phyloP scores from a whole-genome alignment of 208 protist species.

The Crithidia sp. region DNA sequence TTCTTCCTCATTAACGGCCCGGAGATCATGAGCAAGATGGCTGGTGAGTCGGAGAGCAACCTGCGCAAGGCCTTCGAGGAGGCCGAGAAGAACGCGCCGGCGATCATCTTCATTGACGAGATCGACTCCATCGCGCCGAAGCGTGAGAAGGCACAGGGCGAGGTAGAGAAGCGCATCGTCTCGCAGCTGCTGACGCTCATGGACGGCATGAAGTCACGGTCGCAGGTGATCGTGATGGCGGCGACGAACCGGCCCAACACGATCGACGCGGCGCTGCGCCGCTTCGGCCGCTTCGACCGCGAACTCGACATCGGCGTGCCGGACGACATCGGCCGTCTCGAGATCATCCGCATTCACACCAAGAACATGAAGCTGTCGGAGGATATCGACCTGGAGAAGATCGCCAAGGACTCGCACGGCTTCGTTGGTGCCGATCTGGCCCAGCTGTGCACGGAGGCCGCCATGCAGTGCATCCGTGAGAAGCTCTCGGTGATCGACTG shows the following conservation, averaged over 20 bases:
- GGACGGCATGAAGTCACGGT: conserved; percentile 99
- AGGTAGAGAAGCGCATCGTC: conserved; percentile 99
- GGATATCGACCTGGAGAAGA: conserved; percentile 98
- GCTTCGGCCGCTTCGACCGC: conserved; percentile 99
- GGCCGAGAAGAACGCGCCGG: conserved; percentile 99
- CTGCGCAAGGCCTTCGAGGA: conserved; percentile 99
- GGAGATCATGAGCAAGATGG: conserved; percentile 99
- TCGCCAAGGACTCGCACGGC: conserved; percentile 98
- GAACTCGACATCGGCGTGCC: conserved; percentile 99
- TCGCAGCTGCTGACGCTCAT: conserved; percentile 99
- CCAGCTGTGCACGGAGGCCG: conserved; percentile 99
- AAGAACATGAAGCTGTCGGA: conserved; percentile 99
- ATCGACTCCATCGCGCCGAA: conserved; percentile 99
- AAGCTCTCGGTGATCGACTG: conserved; percentile 99
- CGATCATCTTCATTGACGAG: conserved; percentile 99
- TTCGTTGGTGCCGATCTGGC: conserved; percentile 99
- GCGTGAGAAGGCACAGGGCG: conserved; percentile 99
- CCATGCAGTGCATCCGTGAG: conserved; percentile 99
- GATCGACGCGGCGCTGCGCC: conserved; percentile 99
- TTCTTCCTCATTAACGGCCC: conserved; percentile 99
- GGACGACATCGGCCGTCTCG: conserved; percentile 98
- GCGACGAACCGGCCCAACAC: conserved; percentile 99
- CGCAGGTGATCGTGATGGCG: conserved; percentile 99
- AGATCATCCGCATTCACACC: conserved; percentile 99
- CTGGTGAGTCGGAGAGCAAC: conserved; percentile 99